These are phyloP conservation scores for Beauveria australis DNA, from an alignment of 2,329 filamentous ascomycete genomes.

Conservation along the genomic window DNA sequence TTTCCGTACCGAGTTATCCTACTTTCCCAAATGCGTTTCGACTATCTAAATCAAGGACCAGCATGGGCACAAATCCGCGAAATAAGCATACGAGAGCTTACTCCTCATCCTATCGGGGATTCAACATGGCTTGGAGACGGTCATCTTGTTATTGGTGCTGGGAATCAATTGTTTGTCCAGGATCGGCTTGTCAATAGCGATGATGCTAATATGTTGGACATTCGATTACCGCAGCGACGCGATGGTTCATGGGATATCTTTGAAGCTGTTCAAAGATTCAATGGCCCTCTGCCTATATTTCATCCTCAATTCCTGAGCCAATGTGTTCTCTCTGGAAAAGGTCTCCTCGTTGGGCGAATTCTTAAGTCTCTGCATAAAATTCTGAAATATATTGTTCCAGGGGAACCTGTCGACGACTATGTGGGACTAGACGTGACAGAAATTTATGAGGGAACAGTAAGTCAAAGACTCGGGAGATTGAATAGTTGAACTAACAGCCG, in stretches of 20 bases:
- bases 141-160: conserved; percentile 77
- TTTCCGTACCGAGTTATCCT: conserved; percentile 80
- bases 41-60: conserved; percentile 82
- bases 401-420: conserved; percentile 72
- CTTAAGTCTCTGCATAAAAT: conserved; percentile 64
- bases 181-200: conserved; percentile 64
- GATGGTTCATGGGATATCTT: conserved; percentile 61
- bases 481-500: neutral
- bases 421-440: conserved; percentile 56
- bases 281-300: conserved; percentile 80
- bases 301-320: conserved; percentile 88
- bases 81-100: conserved; percentile 71
- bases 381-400: conserved; percentile 75
- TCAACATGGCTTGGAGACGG: conserved; percentile 86
- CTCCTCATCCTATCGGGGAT: conserved; percentile 85
- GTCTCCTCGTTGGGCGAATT: conserved; percentile 60
- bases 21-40: conserved; percentile 80
- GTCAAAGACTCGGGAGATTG: neutral
- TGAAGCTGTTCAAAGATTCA: conserved; percentile 72
- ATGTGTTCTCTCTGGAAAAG: conserved; percentile 76
- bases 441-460: conserved; percentile 38
- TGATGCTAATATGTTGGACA: conserved; percentile 47
- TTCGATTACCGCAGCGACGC: conserved; percentile 40
- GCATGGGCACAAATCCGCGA: conserved; percentile 82
- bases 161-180: conserved; percentile 84